phyloP scores from a whole-genome alignment of 164 flowering plant genomes.

The Liquidambar formosana region DNA sequence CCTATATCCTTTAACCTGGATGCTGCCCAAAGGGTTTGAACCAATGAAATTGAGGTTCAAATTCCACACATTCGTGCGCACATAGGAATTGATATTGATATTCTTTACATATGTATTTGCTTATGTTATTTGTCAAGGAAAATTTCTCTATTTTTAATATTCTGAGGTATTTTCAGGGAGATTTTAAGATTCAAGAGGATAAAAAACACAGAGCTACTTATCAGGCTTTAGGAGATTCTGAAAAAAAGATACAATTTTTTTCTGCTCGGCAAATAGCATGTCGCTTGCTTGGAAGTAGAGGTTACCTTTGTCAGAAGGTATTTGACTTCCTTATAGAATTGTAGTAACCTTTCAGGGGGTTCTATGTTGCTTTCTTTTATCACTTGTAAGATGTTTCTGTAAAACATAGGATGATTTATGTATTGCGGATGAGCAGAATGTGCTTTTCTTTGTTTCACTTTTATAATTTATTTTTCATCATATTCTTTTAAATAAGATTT shows the following conservation, averaged over 20 bases:
- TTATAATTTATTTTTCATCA: not conserved
- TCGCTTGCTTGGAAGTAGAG: constrained; percentile 89
- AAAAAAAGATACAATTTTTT: constrained; percentile 76
- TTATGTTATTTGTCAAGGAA: not conserved
- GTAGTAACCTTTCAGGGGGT: not conserved
- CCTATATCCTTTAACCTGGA: too few species aligned
- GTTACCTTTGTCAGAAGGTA: constrained; percentile 97
- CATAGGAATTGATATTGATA: too few species aligned
- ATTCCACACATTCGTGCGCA: too few species aligned
- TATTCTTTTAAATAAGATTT: not conserved
- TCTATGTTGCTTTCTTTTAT: not conserved
- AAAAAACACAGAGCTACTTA: constrained; percentile 85
- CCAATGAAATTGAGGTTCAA: too few species aligned
- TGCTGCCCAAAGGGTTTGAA: too few species aligned
- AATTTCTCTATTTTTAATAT: not conserved
- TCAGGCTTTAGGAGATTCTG: constrained; percentile 63
- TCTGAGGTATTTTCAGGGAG: constrained; percentile 48
- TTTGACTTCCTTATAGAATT: not conserved
- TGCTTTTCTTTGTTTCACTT: not conserved
- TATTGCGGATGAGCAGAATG: not conserved
- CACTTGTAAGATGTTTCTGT: not conserved
- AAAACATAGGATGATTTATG: not conserved
- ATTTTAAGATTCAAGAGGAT: constrained; percentile 73
- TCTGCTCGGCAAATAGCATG: constrained; percentile 95
- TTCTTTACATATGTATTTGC: not conserved